Conservation (phyloP, 805 yeast genomes). For the Yamadazyma sp. region DNA sequence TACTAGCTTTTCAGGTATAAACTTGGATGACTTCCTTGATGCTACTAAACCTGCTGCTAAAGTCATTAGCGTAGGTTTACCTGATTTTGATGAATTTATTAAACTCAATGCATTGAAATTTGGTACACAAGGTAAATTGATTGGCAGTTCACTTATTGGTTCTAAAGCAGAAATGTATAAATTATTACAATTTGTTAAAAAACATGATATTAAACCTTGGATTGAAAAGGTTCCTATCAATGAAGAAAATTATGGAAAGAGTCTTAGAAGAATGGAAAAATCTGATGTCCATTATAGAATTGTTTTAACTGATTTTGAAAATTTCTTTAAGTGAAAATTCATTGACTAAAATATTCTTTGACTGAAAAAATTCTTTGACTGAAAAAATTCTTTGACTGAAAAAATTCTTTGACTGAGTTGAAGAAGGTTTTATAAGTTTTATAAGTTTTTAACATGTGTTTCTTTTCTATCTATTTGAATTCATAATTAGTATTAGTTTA, state of each 20-base stretch:
- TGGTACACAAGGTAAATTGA: slow-evolving; percentile 22
- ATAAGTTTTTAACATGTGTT: no score
- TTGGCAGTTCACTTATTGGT: slow-evolving; percentile 34
- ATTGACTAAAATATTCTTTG: no score
- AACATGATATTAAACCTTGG: slow-evolving; percentile 34
- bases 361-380: no score
- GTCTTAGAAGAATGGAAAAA: slow-evolving; percentile 30
- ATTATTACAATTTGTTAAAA: slow-evolving; percentile 37
- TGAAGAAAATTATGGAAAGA: slow-evolving; percentile 30
- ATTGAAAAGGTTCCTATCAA: slow-evolving; percentile 33
- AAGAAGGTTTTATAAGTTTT: no score
- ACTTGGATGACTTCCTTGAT: slow-evolving; percentile 45
- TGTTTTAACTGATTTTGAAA: slow-evolving; percentile 54
- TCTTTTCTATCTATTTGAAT: no score
- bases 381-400: no score
- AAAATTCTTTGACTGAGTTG: no score
- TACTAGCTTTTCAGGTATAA: slow-evolving; percentile 48
- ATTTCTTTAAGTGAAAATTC: slow-evolving; percentile 18
- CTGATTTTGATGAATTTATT: slow-evolving; percentile 15
- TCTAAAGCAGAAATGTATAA: slow-evolving; percentile 31
- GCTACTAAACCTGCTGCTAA: slow-evolving; percentile 23
- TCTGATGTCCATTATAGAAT: slow-evolving; percentile 48
- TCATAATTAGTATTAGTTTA: no score
- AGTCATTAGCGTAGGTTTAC: slow-evolving; percentile 25
- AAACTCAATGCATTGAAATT: slow-evolving; percentile 24